Percentiles rank a stretch among this genome's conserved stretches.
phyloP scores from a whole-genome alignment of 257 asterid species.

The Linderniella brevidens region DNA sequence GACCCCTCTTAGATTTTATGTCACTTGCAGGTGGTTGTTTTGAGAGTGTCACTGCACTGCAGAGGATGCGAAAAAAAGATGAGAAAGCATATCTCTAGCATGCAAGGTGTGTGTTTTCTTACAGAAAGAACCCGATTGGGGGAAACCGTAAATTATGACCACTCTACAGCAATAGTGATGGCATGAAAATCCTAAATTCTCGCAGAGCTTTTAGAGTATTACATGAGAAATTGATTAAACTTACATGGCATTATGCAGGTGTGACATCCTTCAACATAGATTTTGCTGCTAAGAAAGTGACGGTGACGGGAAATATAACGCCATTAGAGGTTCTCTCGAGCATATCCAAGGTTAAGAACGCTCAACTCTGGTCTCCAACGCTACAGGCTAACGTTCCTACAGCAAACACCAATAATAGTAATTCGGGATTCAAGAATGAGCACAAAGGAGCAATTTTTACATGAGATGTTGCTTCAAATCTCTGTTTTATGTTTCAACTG shows the following conservation, averaged over 20 bases:
- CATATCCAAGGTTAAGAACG: constrained; percentile 72
- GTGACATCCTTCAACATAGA: constrained; percentile 63
- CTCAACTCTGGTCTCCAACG: constrained; percentile 55
- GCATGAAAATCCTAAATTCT: no score
- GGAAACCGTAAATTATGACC: no score
- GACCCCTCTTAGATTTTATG: background rate
- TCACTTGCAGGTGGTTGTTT: constrained; percentile 43
- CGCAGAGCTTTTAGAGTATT: no score
- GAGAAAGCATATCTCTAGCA: constrained; percentile 68
- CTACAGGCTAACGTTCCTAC: constrained; percentile 9
- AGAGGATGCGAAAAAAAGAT: constrained; percentile 78
- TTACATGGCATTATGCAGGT: constrained; percentile 21
- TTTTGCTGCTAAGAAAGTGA: constrained; percentile 64
- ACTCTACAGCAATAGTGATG: no score
- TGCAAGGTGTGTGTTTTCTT: constrained; percentile 36
- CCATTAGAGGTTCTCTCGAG: constrained; percentile 50
- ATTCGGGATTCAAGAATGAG: constrained; percentile 11
- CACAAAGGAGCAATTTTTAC: constrained; percentile 3
- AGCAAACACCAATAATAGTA: constrained; percentile 5
- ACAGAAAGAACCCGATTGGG: no score
- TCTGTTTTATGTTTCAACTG: no score
- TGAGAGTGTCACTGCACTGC: constrained; percentile 78
- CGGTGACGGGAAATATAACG: constrained; percentile 50
- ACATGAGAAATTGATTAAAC: background rate
- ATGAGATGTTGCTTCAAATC: no score